A percentile compares a stretch with the other conserved stretches of the same genome.
phyloP scores from a whole-genome alignment of 129 eudicot genomes.

The Silybum marianum region DNA sequence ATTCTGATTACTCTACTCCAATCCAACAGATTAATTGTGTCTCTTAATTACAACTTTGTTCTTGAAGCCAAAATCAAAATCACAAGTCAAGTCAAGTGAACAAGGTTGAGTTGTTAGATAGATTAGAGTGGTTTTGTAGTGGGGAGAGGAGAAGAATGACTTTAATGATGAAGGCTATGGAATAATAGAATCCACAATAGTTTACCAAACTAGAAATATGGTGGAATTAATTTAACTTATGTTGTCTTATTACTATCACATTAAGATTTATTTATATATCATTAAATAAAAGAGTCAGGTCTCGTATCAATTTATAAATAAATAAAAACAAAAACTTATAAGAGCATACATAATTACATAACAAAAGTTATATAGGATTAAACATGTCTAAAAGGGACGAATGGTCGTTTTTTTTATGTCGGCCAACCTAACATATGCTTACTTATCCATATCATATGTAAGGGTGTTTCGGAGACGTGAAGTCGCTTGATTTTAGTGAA shows the following conservation, averaged over 20 bases:
- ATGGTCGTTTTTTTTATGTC: no score
- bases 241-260: slow-evolving; percentile 15
- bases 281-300: no score
- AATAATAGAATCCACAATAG: slow-evolving; percentile 31
- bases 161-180: slow-evolving; percentile 17
- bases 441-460: no score
- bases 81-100: background rate
- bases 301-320: no score
- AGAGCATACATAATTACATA: no score
- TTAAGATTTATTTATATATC: no score
- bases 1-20: slow-evolving; percentile 25
- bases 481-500: no score
- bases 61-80: background rate
- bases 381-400: no score
- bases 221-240: background rate
- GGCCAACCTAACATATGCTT: no score
- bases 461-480: no score
- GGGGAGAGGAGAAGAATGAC: slow-evolving; percentile 7
- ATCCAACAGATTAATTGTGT: background rate
- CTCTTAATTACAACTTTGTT: background rate
- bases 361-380: no score
- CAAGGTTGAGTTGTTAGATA: background rate
- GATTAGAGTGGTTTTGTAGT: slow-evolving; percentile 22
- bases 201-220: slow-evolving; percentile 12
- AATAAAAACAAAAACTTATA: no score